Percentiles rank a stretch among this genome's conserved stretches.
phyloP scores from a whole-genome alignment of 1,284 basidiomycete species.

The Cystobasidium pallidum region DNA sequence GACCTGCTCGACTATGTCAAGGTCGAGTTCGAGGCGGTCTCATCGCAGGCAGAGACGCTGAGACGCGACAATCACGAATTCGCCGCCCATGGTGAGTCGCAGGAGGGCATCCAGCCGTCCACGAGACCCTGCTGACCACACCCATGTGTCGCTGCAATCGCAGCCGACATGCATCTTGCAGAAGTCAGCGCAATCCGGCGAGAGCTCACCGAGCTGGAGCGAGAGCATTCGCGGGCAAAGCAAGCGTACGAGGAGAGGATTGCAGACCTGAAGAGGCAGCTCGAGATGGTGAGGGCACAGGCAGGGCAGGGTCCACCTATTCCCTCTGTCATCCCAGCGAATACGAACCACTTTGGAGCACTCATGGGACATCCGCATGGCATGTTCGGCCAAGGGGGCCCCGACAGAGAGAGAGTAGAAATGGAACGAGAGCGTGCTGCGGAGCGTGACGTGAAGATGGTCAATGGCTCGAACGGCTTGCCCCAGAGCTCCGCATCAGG shows the following conservation, averaged over 20 bases:
- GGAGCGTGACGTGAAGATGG: conserved; percentile 14
- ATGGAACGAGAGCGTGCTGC: conserved; percentile 19
- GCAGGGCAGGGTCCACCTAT: conserved; percentile 47
- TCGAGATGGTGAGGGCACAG: conserved; percentile 59
- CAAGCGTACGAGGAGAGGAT: conserved; percentile 72
- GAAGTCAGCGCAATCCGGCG: conserved; percentile 74
- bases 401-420: conserved; percentile 13
- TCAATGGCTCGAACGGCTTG: conserved; percentile 1
- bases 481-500: background rate
- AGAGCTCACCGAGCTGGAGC: conserved; percentile 75
- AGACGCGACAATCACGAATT: conserved; percentile 84
- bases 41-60: conserved; percentile 69
- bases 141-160: background rate
- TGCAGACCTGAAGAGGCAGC: conserved; percentile 66
- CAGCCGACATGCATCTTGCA: conserved; percentile 71
- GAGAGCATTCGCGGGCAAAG: conserved; percentile 70
- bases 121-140: conserved; percentile 4
- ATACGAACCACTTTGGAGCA: conserved; percentile 48
- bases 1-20: conserved; percentile 82
- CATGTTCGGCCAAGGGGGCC: conserved; percentile 39
- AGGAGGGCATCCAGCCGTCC: background rate
- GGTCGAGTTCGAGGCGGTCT: conserved; percentile 80
- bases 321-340: conserved; percentile 53
- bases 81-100: conserved; percentile 74
- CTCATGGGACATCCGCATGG: conserved; percentile 43